Evolutionary conservation across 805 yeast genomes (phyloP).

Genomic region (Scheffersomyces ergatensis): DNA sequence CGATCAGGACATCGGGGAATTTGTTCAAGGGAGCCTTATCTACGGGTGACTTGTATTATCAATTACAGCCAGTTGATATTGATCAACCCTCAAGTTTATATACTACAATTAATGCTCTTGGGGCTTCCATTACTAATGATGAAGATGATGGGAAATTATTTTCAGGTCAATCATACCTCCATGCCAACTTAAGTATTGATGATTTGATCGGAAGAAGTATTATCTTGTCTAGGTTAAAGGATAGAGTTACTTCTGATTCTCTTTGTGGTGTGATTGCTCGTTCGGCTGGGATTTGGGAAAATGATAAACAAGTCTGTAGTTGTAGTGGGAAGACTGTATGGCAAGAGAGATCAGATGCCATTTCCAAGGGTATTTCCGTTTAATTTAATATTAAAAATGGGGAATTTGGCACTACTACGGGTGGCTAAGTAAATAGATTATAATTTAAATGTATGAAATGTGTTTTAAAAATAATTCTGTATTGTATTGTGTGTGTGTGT

Average conservation of each 20-base stretch:
- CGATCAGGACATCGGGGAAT: slow-evolving; percentile 70
- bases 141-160: slow-evolving; percentile 11
- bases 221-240: slow-evolving; percentile 42
- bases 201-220: slow-evolving; percentile 73
- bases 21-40: slow-evolving; percentile 68
- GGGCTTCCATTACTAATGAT: slow-evolving; percentile 25
- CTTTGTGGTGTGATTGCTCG: slow-evolving; percentile 90
- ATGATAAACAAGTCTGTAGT: slow-evolving; percentile 87
- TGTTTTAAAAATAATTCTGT: too few species aligned
- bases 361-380: slow-evolving; percentile 49
- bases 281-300: slow-evolving; percentile 97
- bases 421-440: too few species aligned
- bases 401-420: too few species aligned
- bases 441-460: too few species aligned
- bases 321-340: slow-evolving; percentile 95
- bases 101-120: slow-evolving; percentile 33
- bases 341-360: slow-evolving; percentile 87
- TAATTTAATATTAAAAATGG: slow-evolving; percentile 8
- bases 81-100: slow-evolving; percentile 17
- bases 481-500: too few species aligned
- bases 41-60: slow-evolving; percentile 53
- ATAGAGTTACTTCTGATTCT: slow-evolving; percentile 39
- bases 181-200: slow-evolving; percentile 45
- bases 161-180: slow-evolving; percentile 38
- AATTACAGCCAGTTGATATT: slow-evolving; percentile 42